Base-by-base conservation (phyloP, 2,329 filamentous ascomycete species). In the Fusarium sp. region DNA sequence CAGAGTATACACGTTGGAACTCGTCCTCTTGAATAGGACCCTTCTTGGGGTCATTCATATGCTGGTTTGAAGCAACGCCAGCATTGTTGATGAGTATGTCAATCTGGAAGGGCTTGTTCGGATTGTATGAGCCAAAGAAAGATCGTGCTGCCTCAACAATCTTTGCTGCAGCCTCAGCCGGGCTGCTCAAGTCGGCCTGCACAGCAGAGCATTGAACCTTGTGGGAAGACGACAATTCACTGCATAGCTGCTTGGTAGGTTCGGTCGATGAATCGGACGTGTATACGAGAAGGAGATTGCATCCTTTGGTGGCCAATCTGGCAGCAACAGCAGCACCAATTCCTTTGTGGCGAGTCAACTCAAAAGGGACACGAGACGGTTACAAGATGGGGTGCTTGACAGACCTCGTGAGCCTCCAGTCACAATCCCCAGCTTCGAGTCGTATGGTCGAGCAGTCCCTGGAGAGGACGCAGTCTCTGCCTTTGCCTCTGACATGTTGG, bases 31-130 rank as follows among this genome's bases (percentile, higher is more conserved):
- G 86, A 67, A 93, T 86, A 31, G 79, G 81, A 16, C 78, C 78
- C 60, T 83, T 79, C 20, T 87, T 78, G 6, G 77, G 62, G 27
- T 91, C 86, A 55, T 87, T 85, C 23, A 91, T 81, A 25, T 82
- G 77, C 72, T 90, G 86, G 80, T 96, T 95, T 38, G 86, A 81
- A 31, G 87, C 83, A 6, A 89, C 82, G 58, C 92, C 93, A 29
- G 93, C 93, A 78, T 96, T 97, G 85, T 97, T 96, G 83, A 97
- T 83, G 58, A 97, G 83, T 66, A 97, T 92, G 80, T 96, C 92
- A 75, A 97, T 85, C 74, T 76, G 75, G 64, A 80, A 76, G 6
- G 69, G 58, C 11, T 61, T 67, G 10, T 60, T 34, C 0, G 60
- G 18, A 23, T 53, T 73, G 67, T 74, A 77, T 10, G 71, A 72